phyloP scores from a whole-genome alignment of 176 grass and related monocot genomes.

The Oryza brachyantha region DNA sequence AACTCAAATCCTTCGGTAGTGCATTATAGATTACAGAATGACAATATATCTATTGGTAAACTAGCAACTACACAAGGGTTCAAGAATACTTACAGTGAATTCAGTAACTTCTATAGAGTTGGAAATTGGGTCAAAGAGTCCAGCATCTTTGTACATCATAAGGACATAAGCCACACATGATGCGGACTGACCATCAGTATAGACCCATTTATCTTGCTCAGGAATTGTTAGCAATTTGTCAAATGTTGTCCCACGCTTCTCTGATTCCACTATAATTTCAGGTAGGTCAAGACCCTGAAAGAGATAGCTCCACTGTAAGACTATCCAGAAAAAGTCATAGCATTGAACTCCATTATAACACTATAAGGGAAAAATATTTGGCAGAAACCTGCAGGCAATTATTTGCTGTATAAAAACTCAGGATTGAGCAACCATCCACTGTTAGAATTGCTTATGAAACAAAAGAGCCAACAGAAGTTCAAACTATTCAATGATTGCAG shows the following conservation, averaged over 20 bases:
- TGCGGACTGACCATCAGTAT: conserved; percentile 80
- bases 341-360: too few species aligned
- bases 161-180: conserved; percentile 86
- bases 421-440: not conserved
- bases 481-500: not conserved
- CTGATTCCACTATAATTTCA: conserved; percentile 90
- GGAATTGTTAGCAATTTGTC: conserved; percentile 79
- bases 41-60: not conserved
- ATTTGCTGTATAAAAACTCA: not conserved
- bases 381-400: not conserved
- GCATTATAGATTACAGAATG: too few species aligned
- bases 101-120: conserved; percentile 81
- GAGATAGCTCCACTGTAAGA: conserved; percentile 16
- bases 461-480: not conserved
- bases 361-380: too few species aligned
- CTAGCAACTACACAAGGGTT: not conserved
- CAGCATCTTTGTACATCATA: conserved; percentile 96
- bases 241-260: conserved; percentile 81
- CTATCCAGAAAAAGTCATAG: conserved; percentile 3
- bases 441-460: conserved; percentile 5
- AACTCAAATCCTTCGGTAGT: not conserved
- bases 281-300: conserved; percentile 88
- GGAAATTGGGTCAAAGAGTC: conserved; percentile 66
- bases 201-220: conserved; percentile 89
- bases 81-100: conserved; percentile 71